phyloP scores from a whole-genome alignment of 1,284 basidiomycete species.

The Leccinum griseonigrum region DNA sequence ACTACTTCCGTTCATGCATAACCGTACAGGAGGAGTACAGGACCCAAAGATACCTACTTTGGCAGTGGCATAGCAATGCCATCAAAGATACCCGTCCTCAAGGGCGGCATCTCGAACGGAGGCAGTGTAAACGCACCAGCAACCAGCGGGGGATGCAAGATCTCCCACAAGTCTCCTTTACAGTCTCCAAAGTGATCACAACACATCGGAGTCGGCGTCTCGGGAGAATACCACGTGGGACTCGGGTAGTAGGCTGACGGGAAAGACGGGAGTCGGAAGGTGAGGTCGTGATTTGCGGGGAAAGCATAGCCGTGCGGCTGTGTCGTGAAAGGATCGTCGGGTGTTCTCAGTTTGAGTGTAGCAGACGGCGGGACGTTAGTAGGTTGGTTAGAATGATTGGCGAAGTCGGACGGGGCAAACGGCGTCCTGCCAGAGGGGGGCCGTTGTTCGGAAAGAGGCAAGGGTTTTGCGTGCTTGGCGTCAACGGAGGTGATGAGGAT shows the following conservation, averaged over 20 bases:
- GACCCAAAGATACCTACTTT: conserved; percentile 1
- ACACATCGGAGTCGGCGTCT: conserved; percentile 26
- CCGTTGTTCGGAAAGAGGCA: conserved; percentile 14
- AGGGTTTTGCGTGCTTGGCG: conserved; percentile 24
- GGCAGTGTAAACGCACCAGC: conserved; percentile 20
- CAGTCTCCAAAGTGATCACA: conserved; percentile 28
- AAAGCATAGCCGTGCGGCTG: not conserved
- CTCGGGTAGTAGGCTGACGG: not conserved
- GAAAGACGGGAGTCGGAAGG: conserved; percentile 19
- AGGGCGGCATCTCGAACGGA: conserved; percentile 27
- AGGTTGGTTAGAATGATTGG: conserved; percentile 2
- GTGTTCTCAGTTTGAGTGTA: not conserved
- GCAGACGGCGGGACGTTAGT: conserved; percentile 1
- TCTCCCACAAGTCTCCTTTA: conserved; percentile 26
- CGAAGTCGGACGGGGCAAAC: conserved; percentile 12
- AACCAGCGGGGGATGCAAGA: conserved; percentile 27
- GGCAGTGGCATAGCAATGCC: conserved; percentile 2
- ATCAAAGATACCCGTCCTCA: conserved; percentile 20
- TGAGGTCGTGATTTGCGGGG: not conserved
- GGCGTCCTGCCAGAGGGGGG: conserved; percentile 13
- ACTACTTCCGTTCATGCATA: not conserved
- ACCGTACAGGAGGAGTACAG: not conserved
- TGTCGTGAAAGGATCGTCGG: conserved; percentile 25
- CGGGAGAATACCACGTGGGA: conserved; percentile 6
- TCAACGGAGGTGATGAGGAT: conserved; percentile 30